These are phyloP conservation scores for Thalassiosira pacifica DNA, from an alignment of 352 stramenopile genomes.

Conservation along the genomic window DNA sequence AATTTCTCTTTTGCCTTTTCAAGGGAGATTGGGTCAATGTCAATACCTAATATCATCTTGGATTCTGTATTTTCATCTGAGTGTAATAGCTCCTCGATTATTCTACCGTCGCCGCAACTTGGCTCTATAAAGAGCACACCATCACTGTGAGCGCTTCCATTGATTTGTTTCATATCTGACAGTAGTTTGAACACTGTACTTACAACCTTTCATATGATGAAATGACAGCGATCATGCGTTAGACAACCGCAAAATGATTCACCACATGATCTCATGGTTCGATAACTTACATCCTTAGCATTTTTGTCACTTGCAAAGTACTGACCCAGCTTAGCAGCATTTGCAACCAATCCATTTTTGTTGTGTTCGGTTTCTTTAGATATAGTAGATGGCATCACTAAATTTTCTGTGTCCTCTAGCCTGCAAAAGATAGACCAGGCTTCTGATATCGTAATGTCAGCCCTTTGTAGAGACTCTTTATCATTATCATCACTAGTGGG, in stretches of 20 bases:
- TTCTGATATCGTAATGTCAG: constrained; percentile 11
- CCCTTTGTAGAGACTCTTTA: too few species aligned
- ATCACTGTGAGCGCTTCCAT: too few species aligned
- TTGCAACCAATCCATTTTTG: neutral
- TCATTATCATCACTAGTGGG: too few species aligned
- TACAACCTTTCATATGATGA: constrained; percentile 22
- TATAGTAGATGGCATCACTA: neutral
- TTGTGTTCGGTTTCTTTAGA: too few species aligned
- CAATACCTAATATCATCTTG: constrained; percentile 23
- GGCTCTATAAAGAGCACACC: constrained; percentile 46
- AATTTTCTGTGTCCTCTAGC: constrained; percentile 38
- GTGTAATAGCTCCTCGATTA: constrained; percentile 36
- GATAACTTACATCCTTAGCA: constrained; percentile 32
- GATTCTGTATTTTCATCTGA: neutral
- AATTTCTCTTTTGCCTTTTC: constrained; percentile 29
- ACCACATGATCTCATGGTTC: neutral
- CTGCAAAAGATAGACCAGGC: constrained; percentile 45
- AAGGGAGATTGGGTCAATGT: constrained; percentile 44
- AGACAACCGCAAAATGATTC: too few species aligned
- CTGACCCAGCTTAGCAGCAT: constrained; percentile 44
- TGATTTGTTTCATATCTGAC: neutral
- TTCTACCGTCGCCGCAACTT: constrained; percentile 49
- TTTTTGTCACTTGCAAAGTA: constrained; percentile 58
- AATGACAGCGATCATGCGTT: neutral
- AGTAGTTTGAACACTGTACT: constrained; percentile 28